phyloP scores from a whole-genome alignment of 177 flowering plant genomes.

The Vitis hybrid region DNA sequence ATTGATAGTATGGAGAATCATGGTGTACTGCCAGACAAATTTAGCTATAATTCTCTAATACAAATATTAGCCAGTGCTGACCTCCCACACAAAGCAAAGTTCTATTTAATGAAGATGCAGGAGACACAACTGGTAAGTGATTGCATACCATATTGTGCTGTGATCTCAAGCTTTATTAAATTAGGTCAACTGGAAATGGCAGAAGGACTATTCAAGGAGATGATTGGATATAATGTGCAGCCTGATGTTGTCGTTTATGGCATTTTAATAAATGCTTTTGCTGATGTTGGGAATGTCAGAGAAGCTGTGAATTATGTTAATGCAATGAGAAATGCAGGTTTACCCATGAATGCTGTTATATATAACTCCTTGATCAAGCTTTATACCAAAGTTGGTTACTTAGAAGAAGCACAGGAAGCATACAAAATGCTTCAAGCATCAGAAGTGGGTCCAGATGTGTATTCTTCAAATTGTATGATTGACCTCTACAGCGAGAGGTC shows the following conservation, averaged over 20 bases:
- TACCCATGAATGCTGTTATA: conserved; percentile 58
- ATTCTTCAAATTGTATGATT: conserved; percentile 88
- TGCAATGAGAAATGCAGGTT: conserved; percentile 57
- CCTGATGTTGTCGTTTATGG: conserved; percentile 83
- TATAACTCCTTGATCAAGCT: conserved; percentile 85
- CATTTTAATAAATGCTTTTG: conserved; percentile 80
- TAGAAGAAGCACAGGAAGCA: conserved; percentile 74
- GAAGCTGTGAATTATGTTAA: conserved; percentile 52
- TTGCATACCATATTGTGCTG: conserved; percentile 78
- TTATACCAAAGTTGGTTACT: conserved; percentile 81
- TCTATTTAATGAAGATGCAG: conserved; percentile 71
- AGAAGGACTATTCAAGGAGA: conserved; percentile 59
- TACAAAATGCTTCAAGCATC: conserved; percentile 52
- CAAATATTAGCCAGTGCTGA: conserved; percentile 75
- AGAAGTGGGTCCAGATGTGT: conserved; percentile 56
- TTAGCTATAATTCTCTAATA: conserved; percentile 70
- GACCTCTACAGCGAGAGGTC: conserved; percentile 70
- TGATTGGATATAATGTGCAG: conserved; percentile 53
- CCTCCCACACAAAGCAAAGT: conserved; percentile 51
- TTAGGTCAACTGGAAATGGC: conserved; percentile 58
- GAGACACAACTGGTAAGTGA: conserved; percentile 54
- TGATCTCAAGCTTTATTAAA: conserved; percentile 73
- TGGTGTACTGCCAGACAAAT: conserved; percentile 67
- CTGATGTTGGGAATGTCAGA: conserved; percentile 63
- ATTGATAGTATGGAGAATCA: conserved; percentile 64